Conservation (phyloP, 768 basidiomycete genomes). For the Termitomyces sp. region DNA sequence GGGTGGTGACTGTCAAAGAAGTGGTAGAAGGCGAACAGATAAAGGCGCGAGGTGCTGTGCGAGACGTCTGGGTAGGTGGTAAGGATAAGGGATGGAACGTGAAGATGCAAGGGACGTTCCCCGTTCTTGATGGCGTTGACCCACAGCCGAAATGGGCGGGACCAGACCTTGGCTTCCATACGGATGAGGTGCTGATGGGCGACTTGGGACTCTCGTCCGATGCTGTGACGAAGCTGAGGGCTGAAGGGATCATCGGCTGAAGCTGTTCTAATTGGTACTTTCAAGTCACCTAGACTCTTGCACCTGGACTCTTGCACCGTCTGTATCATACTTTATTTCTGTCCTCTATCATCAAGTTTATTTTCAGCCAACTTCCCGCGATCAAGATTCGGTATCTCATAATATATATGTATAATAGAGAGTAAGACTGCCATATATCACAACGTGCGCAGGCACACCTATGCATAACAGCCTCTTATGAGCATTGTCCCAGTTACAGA, state of each 20-base stretch:
- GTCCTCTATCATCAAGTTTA: no score
- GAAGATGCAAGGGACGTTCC: constrained; percentile 64
- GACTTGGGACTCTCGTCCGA: constrained; percentile 34
- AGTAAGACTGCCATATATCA: no score
- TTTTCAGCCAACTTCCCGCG: no score
- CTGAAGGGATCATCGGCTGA: constrained; percentile 38
- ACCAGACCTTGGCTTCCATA: constrained; percentile 59
- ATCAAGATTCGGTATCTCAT: no score
- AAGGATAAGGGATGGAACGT: constrained; percentile 47
- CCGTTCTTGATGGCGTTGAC: constrained; percentile 54
- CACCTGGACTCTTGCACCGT: no score
- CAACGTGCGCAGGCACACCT: no score
- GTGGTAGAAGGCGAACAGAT: constrained; percentile 55
- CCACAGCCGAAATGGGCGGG: constrained; percentile 62
- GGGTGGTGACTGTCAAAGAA: constrained; percentile 58
- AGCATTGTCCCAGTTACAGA: no score
- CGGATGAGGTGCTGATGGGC: constrained; percentile 38
- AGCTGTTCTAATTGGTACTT: no score
- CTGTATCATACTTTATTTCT: not conserved
- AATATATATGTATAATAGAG: no score
- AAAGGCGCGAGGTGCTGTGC: constrained; percentile 46
- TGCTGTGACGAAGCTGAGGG: constrained; percentile 32
- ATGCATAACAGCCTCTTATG: no score
- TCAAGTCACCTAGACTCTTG: no score
- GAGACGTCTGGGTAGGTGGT: constrained; percentile 50